phyloP scores from a whole-genome alignment of 75 land plant species.

The Picea sitchensis region DNA sequence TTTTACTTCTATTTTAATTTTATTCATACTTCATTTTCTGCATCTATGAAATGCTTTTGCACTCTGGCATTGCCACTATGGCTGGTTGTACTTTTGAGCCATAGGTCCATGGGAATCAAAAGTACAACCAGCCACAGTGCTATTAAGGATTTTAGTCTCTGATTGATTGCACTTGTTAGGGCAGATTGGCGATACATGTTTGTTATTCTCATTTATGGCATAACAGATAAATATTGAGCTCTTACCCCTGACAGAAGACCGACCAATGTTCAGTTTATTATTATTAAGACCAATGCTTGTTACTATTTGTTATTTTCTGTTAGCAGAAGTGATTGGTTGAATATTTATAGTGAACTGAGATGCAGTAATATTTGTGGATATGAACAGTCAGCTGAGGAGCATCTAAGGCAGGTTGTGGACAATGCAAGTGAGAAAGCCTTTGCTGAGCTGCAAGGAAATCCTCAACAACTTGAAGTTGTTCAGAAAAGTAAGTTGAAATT shows the following conservation, averaged over 20 bases:
- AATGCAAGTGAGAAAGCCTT: constrained; percentile 58
- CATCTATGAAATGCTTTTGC: no score
- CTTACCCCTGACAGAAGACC: background rate
- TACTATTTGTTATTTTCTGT: background rate
- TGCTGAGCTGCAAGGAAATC: constrained; percentile 55
- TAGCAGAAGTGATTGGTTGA: background rate
- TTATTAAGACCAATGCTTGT: no score
- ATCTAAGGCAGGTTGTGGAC: constrained; percentile 56
- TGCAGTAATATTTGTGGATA: background rate
- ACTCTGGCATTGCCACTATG: no score
- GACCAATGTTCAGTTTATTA: background rate
- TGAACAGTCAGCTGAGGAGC: constrained; percentile 65
- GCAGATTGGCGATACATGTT: background rate
- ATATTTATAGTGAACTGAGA: background rate
- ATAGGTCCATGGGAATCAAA: no score
- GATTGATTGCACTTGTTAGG: background rate
- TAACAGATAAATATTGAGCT: background rate
- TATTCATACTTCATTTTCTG: no score
- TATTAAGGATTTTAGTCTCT: background rate
- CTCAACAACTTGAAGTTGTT: constrained; percentile 45
- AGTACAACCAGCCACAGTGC: no score
- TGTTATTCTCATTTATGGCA: background rate
- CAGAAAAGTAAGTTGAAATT: constrained; percentile 38
- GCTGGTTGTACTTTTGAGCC: no score
- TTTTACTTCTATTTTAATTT: no score